These are phyloP conservation scores for Gillenia trifoliata DNA, from an alignment of 306 rosid species.

Conservation along the genomic window DNA sequence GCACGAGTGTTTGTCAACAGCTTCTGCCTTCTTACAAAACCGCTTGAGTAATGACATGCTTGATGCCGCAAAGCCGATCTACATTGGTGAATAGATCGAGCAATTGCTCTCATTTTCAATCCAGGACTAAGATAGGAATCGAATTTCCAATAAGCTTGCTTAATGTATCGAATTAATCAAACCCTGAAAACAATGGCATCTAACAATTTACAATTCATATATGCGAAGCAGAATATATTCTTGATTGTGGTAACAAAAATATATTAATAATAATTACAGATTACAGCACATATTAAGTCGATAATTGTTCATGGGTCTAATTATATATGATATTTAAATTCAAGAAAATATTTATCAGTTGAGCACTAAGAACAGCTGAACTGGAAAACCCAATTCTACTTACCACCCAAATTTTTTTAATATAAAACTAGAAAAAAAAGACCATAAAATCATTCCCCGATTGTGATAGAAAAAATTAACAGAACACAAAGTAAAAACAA, in stretches of 20 bases:
- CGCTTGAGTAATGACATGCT: conserved; percentile 24
- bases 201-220: not conserved
- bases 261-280: not conserved
- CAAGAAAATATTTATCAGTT: not conserved
- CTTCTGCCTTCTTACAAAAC: conserved; percentile 26
- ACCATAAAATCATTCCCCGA: not conserved
- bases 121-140: not conserved
- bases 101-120: conserved; percentile 57
- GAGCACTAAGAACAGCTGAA: not conserved
- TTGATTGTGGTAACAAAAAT: not conserved
- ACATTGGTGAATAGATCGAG: conserved; percentile 46
- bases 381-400: not conserved
- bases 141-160: conserved; percentile 7
- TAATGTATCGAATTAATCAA: conserved; percentile 4
- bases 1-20: conserved; percentile 26
- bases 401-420: not conserved
- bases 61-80: conserved; percentile 33
- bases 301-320: not conserved
- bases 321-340: not conserved
- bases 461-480: not conserved
- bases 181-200: conserved; percentile 35
- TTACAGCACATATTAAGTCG: not conserved
- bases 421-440: not conserved
- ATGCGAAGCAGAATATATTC: conserved; percentile 8
- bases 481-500: not conserved